A percentile compares a stretch with the other conserved stretches of the same genome.
phyloP scores from a whole-genome alignment of 2,329 filamentous ascomycete genomes.

The Talaromyces sp. region DNA sequence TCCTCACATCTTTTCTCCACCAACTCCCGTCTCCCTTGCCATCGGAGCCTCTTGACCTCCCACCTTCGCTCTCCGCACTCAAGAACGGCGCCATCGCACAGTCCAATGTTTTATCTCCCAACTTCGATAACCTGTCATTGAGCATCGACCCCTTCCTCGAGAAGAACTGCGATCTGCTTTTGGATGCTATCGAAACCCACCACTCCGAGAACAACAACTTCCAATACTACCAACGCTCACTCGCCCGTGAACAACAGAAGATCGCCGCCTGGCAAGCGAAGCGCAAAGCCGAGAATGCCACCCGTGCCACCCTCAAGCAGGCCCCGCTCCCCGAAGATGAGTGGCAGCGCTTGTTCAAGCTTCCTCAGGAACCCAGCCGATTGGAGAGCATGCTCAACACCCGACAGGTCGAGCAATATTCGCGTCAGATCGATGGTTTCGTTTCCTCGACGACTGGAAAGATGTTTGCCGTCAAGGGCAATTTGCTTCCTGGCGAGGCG shows the following conservation, averaged over 20 bases:
- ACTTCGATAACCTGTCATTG: constrained; percentile 84
- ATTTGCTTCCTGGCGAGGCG: constrained; percentile 57
- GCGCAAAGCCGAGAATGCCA: constrained; percentile 92
- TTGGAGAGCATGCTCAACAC: constrained; percentile 93
- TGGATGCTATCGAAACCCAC: constrained; percentile 96
- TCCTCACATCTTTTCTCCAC: constrained; percentile 91
- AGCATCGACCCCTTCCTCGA: constrained; percentile 96
- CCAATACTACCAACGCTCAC: constrained; percentile 92
- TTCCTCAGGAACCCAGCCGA: constrained; percentile 88
- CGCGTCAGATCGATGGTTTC: constrained; percentile 94
- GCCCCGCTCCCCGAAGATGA: constrained; percentile 87
- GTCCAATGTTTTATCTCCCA: constrained; percentile 70
- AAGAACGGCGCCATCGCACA: constrained; percentile 59
- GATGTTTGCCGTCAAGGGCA: constrained; percentile 92
- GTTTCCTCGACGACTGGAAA: constrained; percentile 87
- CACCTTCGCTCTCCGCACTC: constrained; percentile 74
- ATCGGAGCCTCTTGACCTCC: constrained; percentile 67
- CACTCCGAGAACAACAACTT: constrained; percentile 99
- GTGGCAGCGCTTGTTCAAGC: constrained; percentile 97
- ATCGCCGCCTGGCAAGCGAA: constrained; percentile 95
- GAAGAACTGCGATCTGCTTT: constrained; percentile 93
- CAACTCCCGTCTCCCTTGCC: constrained; percentile 71
- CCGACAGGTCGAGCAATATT: constrained; percentile 95
- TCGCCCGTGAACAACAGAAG: constrained; percentile 92
- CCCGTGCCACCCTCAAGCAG: constrained; percentile 81